Base-by-base conservation (phyloP, 208 protist genomes). In the Trypanosoma cruzi region DNA sequence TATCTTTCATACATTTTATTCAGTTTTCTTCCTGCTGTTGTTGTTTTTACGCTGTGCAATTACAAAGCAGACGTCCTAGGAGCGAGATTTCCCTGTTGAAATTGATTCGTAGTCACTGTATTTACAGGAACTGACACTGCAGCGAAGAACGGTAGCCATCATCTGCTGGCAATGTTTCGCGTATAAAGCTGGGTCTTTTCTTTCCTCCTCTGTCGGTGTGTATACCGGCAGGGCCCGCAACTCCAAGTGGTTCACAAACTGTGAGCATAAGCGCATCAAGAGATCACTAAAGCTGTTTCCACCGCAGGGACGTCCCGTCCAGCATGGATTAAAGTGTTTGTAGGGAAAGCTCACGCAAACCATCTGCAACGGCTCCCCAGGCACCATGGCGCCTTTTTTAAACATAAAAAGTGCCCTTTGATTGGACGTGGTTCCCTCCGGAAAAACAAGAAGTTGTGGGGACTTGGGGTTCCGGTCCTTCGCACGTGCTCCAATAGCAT, bases 171-270 rank as follows among this genome's bases (percentile, higher is more conserved):
- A 95, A 49, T 96, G 94, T 20, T 62, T 67, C 0, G 92, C 92
- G 64, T 94, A 98, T 36, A 92, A 42, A 7, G 68, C 75, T 5
- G 90, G 62, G 49, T 97, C 80, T 10, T 75, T 65, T 68, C 77
- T 70, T 79, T 97, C 94, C 53, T 81, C 89, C 44, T 87, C 84
- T 42, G 91, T 94, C 0, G 95, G 95, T 54, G 80, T 59, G 72
- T 98, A 97, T 31, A 96, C 85, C 0, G 92, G 93, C 29, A 98
- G 82, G 20, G 79, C 75, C 24, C 84, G 83, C 6, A 92, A 69
- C 70, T 98, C 89, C 11, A 86, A 75, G 58, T 83, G 75, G 58
- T 88, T 96, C 14, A 96, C 82, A 68, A 97, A 93, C 78, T 98
- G 93, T 64, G 75, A 93, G 32, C 87, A 78, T 5, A 88, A 56